phyloP scores from a whole-genome alignment of 192 early-diverging fungal species.

The Jimgerdemannia lactiflua region DNA sequence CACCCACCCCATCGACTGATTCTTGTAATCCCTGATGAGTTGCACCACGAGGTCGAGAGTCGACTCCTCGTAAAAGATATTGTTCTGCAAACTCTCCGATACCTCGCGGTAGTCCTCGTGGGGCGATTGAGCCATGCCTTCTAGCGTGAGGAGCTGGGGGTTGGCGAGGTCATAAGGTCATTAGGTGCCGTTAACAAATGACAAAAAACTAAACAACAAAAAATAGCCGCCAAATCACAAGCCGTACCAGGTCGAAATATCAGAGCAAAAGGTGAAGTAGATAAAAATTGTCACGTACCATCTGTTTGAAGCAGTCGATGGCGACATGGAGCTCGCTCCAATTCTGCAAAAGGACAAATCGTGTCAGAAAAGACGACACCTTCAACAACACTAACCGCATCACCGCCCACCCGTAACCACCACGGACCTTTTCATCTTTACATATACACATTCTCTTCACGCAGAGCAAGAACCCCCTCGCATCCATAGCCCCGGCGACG shows the following conservation, averaged over 20 bases:
- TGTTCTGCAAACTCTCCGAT: slow-evolving; percentile 63
- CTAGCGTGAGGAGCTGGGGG: slow-evolving; percentile 43
- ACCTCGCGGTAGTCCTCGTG: slow-evolving; percentile 51
- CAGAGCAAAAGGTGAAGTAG: neutral
- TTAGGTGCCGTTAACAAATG: too few species aligned
- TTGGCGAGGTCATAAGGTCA: too few species aligned
- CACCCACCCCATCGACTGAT: slow-evolving; percentile 38
- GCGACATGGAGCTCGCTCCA: slow-evolving; percentile 49
- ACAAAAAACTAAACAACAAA: too few species aligned
- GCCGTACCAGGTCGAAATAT: too few species aligned
- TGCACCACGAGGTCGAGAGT: slow-evolving; percentile 58
- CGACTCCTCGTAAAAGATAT: slow-evolving; percentile 66
- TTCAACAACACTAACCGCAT: neutral
- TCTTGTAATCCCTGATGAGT: slow-evolving; percentile 44
- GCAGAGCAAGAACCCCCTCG: slow-evolving; percentile 21
- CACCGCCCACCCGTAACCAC: too few species aligned
- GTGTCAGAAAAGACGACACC: neutral
- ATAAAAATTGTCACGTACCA: slow-evolving; percentile 36
- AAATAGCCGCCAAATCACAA: too few species aligned
- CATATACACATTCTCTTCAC: slow-evolving; percentile 27
- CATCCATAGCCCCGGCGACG: slow-evolving; percentile 31
- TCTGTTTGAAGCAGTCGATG: slow-evolving; percentile 60
- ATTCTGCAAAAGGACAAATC: slow-evolving; percentile 27
- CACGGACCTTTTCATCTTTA: too few species aligned
- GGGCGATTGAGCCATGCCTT: slow-evolving; percentile 47